Evolutionary conservation across 148 eudicot genomes (phyloP).

Genomic region (Rhododendron mucronatum): DNA sequence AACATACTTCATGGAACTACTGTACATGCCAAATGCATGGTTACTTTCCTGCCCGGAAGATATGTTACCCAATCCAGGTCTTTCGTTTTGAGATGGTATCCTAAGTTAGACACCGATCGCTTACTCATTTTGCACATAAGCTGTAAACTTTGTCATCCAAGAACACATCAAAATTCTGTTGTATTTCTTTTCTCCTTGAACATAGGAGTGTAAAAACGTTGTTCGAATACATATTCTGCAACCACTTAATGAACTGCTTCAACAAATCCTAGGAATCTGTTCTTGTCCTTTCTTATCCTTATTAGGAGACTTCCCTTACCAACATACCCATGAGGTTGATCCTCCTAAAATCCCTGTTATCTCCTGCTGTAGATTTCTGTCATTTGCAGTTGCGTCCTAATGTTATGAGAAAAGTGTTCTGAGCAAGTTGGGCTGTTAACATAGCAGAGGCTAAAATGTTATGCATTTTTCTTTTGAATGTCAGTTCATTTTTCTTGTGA

Average conservation of each 20-base stretch:
- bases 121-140: not conserved
- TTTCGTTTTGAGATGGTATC: not conserved
- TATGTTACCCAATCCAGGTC: not conserved
- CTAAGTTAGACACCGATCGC: not conserved
- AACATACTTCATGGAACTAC: not conserved
- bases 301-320: no score
- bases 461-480: no score
- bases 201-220: not conserved
- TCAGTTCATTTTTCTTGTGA: no score
- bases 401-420: not conserved
- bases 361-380: not conserved
- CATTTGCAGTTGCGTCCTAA: not conserved
- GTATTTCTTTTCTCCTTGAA: not conserved
- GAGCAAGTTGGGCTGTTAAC: not conserved
- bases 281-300: not conserved
- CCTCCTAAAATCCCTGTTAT: no score
- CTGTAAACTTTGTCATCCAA: not conserved
- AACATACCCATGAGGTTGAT: no score
- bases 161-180: not conserved
- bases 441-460: not conserved
- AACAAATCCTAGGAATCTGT: not conserved
- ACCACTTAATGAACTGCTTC: not conserved
- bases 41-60: not conserved
- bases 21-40: not conserved
- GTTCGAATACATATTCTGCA: not conserved